Conservation (phyloP, 306 rosid genomes). For the Psophocarpus tetragonolobus region DNA sequence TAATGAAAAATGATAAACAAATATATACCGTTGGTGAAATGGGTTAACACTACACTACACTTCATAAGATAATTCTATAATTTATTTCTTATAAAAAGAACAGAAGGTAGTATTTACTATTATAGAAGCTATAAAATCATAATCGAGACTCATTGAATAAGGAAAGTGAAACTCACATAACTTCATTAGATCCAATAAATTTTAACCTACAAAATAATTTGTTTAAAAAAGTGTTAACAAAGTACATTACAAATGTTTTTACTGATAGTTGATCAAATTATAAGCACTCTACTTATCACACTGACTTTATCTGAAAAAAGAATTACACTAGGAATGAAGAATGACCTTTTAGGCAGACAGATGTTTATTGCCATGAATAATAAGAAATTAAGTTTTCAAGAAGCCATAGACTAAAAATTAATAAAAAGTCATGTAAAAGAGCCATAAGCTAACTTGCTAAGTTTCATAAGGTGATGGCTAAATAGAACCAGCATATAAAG, state of each 20-base stretch:
- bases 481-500: slow-evolving; percentile 23
- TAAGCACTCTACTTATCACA: background rate
- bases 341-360: background rate
- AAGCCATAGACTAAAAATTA: slow-evolving; percentile 14
- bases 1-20: background rate
- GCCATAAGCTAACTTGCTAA: slow-evolving; percentile 29
- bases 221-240: background rate
- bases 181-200: background rate
- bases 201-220: background rate
- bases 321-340: background rate
- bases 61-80: too few species aligned
- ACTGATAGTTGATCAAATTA: background rate
- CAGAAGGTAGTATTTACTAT: too few species aligned
- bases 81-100: too few species aligned
- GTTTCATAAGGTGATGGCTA: slow-evolving; percentile 27
- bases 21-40: background rate
- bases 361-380: background rate
- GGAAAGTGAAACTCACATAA: background rate
- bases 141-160: background rate
- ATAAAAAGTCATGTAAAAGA: slow-evolving; percentile 1
- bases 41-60: background rate
- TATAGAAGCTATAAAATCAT: background rate
- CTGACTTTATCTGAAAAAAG: background rate
- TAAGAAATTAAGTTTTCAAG: slow-evolving; percentile 3
- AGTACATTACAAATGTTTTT: background rate